Evolutionary conservation across 169 alveolate genomes (phyloP), one percentile per base, ranked within the genome.

Genomic region (Eimeria sp.): DNA sequence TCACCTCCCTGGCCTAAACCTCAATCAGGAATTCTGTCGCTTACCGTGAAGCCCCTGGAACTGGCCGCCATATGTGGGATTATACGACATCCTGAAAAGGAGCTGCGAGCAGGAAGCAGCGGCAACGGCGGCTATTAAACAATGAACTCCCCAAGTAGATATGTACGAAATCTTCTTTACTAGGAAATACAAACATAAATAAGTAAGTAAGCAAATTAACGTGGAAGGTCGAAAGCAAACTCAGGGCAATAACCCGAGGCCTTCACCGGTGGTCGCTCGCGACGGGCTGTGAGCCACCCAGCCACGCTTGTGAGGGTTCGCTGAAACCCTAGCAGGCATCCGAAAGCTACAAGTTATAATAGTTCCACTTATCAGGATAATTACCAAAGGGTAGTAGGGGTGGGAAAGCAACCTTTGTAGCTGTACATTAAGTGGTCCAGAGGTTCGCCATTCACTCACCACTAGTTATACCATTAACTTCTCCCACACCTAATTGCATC

Each of bases 11-110:
- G 46, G 37, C 52, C 9, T 56, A 25, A 4, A 25, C 18, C 4
- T 77, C 18, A 9, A 37, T 27, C 9, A 33, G 0, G 10, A 27
- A 20, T 6, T 25, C 33, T 77, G 43, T n/a, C 14, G 54, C 90
- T 40, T 58, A 82, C 90, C 90, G 25, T 40, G 33, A 14, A 91
- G 90, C 49, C 95, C 95, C 40, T 62, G 91, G 23, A 91, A 91
- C 80, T 91, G 95, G 60, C 95, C 95, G 2, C 95, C 95, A 60
- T 91, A 91, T 8, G 95, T 56, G 0, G 95, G 95, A 78, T 91
- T 91, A 80, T 91, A 91, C 91, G 95, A 91, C 95, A 91, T 91
- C 62, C 25, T 91, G 68, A 23, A 4, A 46, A 52, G 60, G 6
- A 30, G 49, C 40, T n/a, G 56, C 16, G n/a, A 58, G 71, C 66